These are phyloP conservation scores for Solanum sejunctum DNA, from an alignment of 257 asterid species.

Conservation along the genomic window DNA sequence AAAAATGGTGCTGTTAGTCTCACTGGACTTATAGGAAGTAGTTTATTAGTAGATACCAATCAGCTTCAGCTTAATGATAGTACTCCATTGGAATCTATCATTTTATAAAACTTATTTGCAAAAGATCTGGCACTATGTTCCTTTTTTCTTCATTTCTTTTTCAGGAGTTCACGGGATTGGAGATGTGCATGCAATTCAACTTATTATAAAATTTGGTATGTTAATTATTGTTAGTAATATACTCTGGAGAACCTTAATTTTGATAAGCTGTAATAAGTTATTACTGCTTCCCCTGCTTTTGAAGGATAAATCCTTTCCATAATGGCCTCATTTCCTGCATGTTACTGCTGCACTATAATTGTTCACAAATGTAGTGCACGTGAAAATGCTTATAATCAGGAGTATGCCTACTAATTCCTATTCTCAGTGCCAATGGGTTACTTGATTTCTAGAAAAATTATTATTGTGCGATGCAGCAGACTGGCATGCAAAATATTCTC, in stretches of 20 bases:
- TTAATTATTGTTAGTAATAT: not conserved
- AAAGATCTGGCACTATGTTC: not conserved
- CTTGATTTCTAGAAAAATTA: not conserved
- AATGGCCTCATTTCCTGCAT: not conserved
- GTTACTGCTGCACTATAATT: not conserved
- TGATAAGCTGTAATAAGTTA: not conserved
- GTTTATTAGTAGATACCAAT: not conserved
- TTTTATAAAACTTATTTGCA: not conserved
- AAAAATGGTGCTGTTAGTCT: not conserved
- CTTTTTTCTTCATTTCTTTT: not conserved
- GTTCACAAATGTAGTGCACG: not conserved
- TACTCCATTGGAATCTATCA: not conserved
- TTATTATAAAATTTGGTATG: conserved; percentile 83
- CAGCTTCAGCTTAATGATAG: not conserved
- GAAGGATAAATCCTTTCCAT: not conserved
- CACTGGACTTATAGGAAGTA: not conserved
- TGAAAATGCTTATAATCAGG: not conserved
- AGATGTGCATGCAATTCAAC: conserved; percentile 70
- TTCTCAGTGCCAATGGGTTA: not conserved
- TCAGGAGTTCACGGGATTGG: conserved; percentile 97
- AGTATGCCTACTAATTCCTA: not conserved
- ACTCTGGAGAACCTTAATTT: not conserved
- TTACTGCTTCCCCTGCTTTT: not conserved
- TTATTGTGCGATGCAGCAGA: not conserved
- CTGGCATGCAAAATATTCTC: not conserved